A percentile compares a stretch with the other conserved stretches of the same genome.
phyloP scores from a whole-genome alignment of 768 basidiomycete genomes.

The Kwoniella sp. region DNA sequence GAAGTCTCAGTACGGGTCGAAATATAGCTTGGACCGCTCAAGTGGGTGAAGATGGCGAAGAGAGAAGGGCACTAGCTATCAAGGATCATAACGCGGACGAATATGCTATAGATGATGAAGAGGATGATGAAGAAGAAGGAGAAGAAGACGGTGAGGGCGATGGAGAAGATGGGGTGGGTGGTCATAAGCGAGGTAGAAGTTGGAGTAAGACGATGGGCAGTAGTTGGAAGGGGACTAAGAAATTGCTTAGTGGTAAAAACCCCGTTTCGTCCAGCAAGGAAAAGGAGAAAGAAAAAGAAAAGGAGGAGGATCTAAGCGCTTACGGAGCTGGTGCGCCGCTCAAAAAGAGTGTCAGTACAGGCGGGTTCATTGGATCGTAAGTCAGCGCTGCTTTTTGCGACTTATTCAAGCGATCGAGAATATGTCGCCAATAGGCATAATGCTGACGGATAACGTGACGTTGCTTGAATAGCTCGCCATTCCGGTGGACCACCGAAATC shows the following conservation, averaged over 20 bases:
- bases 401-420: too few species aligned
- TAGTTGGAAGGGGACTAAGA: conserved; percentile 54
- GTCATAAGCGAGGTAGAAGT: conserved; percentile 34
- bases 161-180: conserved; percentile 27
- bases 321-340: conserved; percentile 44
- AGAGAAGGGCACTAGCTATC: conserved; percentile 33
- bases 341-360: conserved; percentile 54
- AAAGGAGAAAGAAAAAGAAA: conserved; percentile 22
- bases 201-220: conserved; percentile 48
- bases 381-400: conserved; percentile 14
- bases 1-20: conserved; percentile 44
- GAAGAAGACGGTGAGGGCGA: conserved; percentile 30
- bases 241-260: conserved; percentile 46
- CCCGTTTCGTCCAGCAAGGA: conserved; percentile 19
- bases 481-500: conserved; percentile 44
- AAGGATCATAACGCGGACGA: conserved; percentile 24
- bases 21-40: conserved; percentile 42
- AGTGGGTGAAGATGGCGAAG: conserved; percentile 33
- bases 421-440: too few species aligned
- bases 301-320: conserved; percentile 5
- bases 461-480: conserved; percentile 38
- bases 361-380: conserved; percentile 53
- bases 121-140: conserved; percentile 27
- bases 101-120: conserved; percentile 23
- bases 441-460: conserved; percentile 2